phyloP scores from a whole-genome alignment of 257 asterid species.

The Ocimum tenuiflorum region DNA sequence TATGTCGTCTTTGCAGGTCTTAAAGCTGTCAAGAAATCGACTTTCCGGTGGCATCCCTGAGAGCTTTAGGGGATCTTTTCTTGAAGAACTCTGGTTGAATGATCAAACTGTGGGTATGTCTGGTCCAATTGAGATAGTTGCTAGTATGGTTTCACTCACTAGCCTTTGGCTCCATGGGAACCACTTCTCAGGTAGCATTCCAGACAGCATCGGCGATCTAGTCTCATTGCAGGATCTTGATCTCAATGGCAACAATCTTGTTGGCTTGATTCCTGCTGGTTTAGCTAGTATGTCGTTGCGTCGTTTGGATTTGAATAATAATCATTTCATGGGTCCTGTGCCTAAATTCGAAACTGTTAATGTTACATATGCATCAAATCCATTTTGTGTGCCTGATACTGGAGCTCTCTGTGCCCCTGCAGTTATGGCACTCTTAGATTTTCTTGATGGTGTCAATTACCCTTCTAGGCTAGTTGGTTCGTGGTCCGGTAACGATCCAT shows the following conservation, averaged over 20 bases:
- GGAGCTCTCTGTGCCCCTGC: conserved; percentile 52
- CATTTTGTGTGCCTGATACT: conserved; percentile 46
- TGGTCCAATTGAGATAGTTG: conserved; percentile 55
- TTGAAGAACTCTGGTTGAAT: conserved; percentile 56
- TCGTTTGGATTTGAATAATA: conserved; percentile 65
- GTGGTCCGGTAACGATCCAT: conserved; percentile 75
- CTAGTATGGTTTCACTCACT: conserved; percentile 54
- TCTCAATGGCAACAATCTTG: conserved; percentile 64
- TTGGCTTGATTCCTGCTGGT: conserved; percentile 62
- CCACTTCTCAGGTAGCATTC: conserved; percentile 73
- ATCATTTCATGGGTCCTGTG: conserved; percentile 69
- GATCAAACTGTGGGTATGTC: conserved; percentile 60
- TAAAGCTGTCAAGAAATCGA: conserved; percentile 48
- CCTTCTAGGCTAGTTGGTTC: conserved; percentile 60
- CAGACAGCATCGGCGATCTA: conserved; percentile 45
- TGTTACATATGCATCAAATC: conserved; percentile 40
- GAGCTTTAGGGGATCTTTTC: conserved; percentile 47
- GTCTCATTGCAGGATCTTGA: conserved; percentile 46
- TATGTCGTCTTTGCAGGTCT: conserved; percentile 66
- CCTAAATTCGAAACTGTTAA: conserved; percentile 60
- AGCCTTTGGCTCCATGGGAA: conserved; percentile 89
- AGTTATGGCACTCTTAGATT: conserved; percentile 61
- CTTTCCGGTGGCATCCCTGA: conserved; percentile 59
- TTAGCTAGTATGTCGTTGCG: conserved; percentile 41
- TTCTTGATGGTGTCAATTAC: conserved; percentile 70